Conservation (phyloP, 2,329 filamentous ascomycete genomes). For the Escovopsis weberi region DNA sequence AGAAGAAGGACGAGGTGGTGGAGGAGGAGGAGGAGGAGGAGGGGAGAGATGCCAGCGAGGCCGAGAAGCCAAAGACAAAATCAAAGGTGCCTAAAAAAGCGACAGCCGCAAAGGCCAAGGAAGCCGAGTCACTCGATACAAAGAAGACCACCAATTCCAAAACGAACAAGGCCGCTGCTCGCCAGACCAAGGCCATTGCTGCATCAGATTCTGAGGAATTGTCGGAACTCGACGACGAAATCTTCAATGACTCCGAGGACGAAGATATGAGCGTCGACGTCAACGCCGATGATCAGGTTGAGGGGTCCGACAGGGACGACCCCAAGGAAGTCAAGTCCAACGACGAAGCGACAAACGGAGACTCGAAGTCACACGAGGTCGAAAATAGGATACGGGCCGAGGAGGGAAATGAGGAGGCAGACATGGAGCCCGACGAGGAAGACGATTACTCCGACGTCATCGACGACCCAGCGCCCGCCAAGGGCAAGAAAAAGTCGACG, state of each 20-base stretch:
- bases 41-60: constrained; percentile 7
- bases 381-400: constrained; percentile 3
- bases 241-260: constrained; percentile 3
- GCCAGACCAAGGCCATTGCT: background rate
- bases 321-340: constrained; percentile 1
- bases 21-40: constrained; percentile 12
- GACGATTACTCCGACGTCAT: constrained; percentile 42
- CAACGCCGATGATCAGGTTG: background rate
- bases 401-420: constrained; percentile 10
- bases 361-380: constrained; percentile 5
- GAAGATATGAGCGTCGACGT: constrained; percentile 5
- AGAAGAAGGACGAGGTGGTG: constrained; percentile 12
- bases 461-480: constrained; percentile 52
- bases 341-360: constrained; percentile 1
- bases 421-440: constrained; percentile 14
- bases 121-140: too few species aligned
- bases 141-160: background rate
- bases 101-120: background rate
- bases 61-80: constrained; percentile 3
- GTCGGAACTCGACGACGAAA: background rate
- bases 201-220: background rate
- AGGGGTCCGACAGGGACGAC: background rate
- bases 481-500: constrained; percentile 37
- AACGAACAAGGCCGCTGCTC: background rate
- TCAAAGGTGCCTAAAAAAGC: background rate